Conservation (phyloP, 108 stramenopile species). For the Cyclotella choctawhatcheeana region DNA sequence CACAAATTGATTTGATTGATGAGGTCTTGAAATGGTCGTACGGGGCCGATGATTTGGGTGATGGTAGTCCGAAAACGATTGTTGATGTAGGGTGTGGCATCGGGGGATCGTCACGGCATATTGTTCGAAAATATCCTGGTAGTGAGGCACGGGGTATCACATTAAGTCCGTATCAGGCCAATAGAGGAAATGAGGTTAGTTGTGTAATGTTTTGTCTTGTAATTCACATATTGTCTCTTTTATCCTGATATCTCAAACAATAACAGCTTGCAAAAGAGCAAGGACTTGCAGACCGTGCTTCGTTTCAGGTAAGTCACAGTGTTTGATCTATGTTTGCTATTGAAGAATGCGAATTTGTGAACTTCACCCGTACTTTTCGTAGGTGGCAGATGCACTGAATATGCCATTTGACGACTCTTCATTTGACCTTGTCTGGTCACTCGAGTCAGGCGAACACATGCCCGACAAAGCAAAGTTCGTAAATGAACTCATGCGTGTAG, state of each 20-base stretch:
- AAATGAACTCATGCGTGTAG: slow-evolving; percentile 87
- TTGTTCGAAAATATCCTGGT: slow-evolving; percentile 74
- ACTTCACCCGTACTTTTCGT: not conserved
- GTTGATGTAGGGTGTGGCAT: slow-evolving; percentile 97
- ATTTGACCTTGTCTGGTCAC: slow-evolving; percentile 95
- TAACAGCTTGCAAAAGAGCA: slow-evolving; percentile 72
- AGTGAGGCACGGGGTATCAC: slow-evolving; percentile 86
- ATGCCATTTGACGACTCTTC: slow-evolving; percentile 87
- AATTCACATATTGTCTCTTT: not conserved
- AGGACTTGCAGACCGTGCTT: slow-evolving; percentile 69
- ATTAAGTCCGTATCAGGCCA: slow-evolving; percentile 92
- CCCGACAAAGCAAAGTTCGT: slow-evolving; percentile 94
- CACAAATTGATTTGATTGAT: slow-evolving; percentile 94
- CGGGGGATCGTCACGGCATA: slow-evolving; percentile 91
- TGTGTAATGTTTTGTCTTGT: not conserved
- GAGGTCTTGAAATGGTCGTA: slow-evolving; percentile 89
- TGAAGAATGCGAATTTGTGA: too few species aligned
- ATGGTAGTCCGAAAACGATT: slow-evolving; percentile 25
- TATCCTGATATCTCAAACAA: not conserved
- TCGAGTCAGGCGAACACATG: slow-evolving; percentile 98
- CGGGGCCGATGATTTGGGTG: slow-evolving; percentile 39
- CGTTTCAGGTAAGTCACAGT: slow-evolving; percentile 62
- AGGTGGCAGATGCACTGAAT: slow-evolving; percentile 94
- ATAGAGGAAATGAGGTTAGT: slow-evolving; percentile 73
- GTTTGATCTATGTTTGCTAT: too few species aligned